phyloP scores from a whole-genome alignment of 768 basidiomycete species.

The Termitomyces eurrhizus region DNA sequence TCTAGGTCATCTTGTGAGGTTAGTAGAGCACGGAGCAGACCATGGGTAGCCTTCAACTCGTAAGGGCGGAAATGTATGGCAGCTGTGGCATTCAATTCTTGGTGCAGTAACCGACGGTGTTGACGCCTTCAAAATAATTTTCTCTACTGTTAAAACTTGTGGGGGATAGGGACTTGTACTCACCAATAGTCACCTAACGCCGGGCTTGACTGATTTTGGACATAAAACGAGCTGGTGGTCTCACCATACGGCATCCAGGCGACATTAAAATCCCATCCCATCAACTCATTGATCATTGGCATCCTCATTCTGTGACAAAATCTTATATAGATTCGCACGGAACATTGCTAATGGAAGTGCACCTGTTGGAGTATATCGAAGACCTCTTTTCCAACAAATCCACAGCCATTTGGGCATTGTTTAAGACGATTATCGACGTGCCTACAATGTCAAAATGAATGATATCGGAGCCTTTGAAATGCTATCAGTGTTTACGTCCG shows the following conservation, averaged over 20 bases:
- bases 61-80: conserved; percentile 18
- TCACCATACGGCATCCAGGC: conserved; percentile 3
- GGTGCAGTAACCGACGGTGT: conserved; percentile 20
- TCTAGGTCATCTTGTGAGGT: conserved; percentile 16
- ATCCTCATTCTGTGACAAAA: conserved; percentile 3
- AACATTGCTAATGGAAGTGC: not conserved
- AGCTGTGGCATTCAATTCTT: conserved; percentile 18
- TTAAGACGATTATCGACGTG: conserved; percentile 20
- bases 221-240: not conserved
- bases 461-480: conserved; percentile 18
- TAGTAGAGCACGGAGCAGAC: conserved; percentile 20
- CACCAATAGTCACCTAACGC: conserved; percentile 12
- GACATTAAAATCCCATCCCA: conserved; percentile 13
- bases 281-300: conserved; percentile 22
- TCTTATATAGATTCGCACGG: not conserved
- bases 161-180: not conserved
- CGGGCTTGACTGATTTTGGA: not conserved
- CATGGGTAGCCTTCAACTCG: conserved; percentile 18
- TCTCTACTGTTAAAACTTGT: too few relatives aligned
- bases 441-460: conserved; percentile 21
- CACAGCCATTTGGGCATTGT: conserved; percentile 18
- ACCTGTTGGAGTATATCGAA: conserved; percentile 17
- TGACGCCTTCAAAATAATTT: conserved; percentile 16
- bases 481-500: not conserved
- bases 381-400: conserved; percentile 25